Evolutionary conservation across 495 filamentous ascomycete species (phyloP), one percentile per base, ranked within the genome.

Genomic region (Penicillium robsamsonii): DNA sequence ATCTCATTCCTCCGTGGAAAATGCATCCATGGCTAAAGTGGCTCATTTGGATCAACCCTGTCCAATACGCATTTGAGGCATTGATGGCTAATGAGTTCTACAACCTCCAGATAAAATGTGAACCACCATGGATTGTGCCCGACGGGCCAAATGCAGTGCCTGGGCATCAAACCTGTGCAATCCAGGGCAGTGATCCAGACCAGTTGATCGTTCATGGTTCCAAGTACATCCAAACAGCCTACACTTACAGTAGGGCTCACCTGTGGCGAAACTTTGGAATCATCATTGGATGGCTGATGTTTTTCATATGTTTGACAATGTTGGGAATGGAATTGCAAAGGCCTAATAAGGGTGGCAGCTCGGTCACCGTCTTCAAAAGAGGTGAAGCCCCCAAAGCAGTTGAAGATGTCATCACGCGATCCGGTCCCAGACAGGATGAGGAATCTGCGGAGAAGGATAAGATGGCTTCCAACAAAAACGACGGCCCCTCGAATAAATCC

Each of bases 1-100:
- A 87, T 66, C 70, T 90, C 9, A 88, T 95, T 38, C 87, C 89
- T 3, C 83, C 81, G 0, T 76, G 70, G 41, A 80, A 86, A 52
- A 92, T 94, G 90, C 83, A 84, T 51, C 84, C 87, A 0, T 95
- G 88, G 88, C 85, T 92, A 48, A 79, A 81, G 48, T 96, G 91
- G 91, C 71, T 93, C 2, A 80, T 79, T 15, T 87, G 82, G 74
- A 79, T 94, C 53, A 89, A 93, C 53, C 91, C 90, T 0, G 72
- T 94, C 5, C 77, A 84, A 37, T 96, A 92, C 60, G 81, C 81
- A 0, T 92, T 90, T 54, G 90, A 88, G 69, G 82, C 74, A 1
- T 58, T 87, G 27, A 78, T 90, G 76, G 61, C 81, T 0, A 90
- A 90, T 56, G 79, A 82, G 52, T 81, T 82, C 47, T 68, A 78